Base-by-base conservation (phyloP, 169 alveolate genomes). In the Plasmodium gaboni region DNA sequence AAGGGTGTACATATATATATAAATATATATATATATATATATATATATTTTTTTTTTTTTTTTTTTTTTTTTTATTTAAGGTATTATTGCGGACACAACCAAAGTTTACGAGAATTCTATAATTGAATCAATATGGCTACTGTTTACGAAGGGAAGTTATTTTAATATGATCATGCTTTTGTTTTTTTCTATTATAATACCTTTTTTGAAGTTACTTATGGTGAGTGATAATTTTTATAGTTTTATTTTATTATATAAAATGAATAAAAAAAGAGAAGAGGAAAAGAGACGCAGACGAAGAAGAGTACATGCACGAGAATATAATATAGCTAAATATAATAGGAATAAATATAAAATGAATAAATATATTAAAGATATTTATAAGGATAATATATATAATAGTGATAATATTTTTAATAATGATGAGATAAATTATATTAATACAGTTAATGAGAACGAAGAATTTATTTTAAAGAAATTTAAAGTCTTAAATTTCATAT, bases 191-290 rank as follows among this genome's bases (percentile, higher is more conserved):
- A 57, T 80, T 9, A 80, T 80, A 38, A 80, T 80, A 26, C 90
- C 90, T 3, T 32, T 80, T 19, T n/a, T 80, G 6, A 80, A 80
- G 65, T 53, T 80, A 9, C 42, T 80, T 38, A 68, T 80, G 83
- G 90, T 80, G 13, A 80, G 83, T 60, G 90, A 80, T 32, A 80
- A 80, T 57, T 80, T 80, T 53, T 80, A 80, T 26, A 67, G 85
- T 19, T 67, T 80, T 63, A 63, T 80, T 48, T 51, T 67, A 22
- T 53, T 80, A 61, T 53, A 80, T 26, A 80, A 67, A 67, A 19
- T 80, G 38, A 67, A 12, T 67, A 19, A 51, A 48, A 50, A 76
- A 32, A 51, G 51, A 63, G 64, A 76, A 9, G 74, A 76, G 44
- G 74, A 44, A 61, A 26, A 32, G 44, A 32, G 44, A 32, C 4